A percentile compares a stretch with the other conserved stretches of the same genome.
Evolutionary conservation across 495 filamentous ascomycete genomes (phyloP).

Genomic region (Barbatosphaeria neglecta): DNA sequence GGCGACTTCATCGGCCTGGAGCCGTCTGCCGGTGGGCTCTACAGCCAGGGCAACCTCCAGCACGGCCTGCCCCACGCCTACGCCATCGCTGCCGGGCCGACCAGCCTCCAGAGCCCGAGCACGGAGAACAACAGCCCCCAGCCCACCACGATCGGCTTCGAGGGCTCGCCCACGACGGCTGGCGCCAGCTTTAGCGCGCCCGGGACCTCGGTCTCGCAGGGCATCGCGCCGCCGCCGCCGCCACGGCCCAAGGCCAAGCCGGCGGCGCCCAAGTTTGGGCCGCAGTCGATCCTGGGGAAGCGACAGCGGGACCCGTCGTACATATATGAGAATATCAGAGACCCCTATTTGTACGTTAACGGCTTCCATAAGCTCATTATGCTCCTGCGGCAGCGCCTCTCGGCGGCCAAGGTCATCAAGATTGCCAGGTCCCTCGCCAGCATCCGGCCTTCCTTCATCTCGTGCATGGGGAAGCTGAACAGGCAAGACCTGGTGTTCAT

Average conservation of each 20-base stretch:
- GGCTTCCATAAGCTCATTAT: constrained; percentile 82
- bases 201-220: constrained; percentile 7
- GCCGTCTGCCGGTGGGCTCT: constrained; percentile 22
- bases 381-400: constrained; percentile 70
- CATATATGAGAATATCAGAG: constrained; percentile 79
- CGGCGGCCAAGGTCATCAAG: constrained; percentile 51
- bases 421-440: constrained; percentile 80
- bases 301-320: constrained; percentile 56
- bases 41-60: constrained; percentile 36
- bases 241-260: constrained; percentile 24
- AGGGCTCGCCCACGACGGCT: constrained; percentile 32
- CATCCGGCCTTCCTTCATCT: constrained; percentile 86
- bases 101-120: constrained; percentile 35
- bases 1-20: constrained; percentile 31
- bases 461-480: constrained; percentile 71
- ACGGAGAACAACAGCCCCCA: constrained; percentile 40
- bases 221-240: constrained; percentile 14
- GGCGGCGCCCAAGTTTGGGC: constrained; percentile 29
- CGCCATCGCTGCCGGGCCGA: constrained; percentile 36
- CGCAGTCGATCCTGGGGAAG: constrained; percentile 42
- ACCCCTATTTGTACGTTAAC: constrained; percentile 80
- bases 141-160: constrained; percentile 29
- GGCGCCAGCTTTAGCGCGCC: constrained; percentile 17
- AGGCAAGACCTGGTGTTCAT: constrained; percentile 86
- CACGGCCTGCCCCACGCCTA: constrained; percentile 40